phyloP scores from a whole-genome alignment of 495 filamentous ascomycete genomes.

The Aspergillus sparsus region DNA sequence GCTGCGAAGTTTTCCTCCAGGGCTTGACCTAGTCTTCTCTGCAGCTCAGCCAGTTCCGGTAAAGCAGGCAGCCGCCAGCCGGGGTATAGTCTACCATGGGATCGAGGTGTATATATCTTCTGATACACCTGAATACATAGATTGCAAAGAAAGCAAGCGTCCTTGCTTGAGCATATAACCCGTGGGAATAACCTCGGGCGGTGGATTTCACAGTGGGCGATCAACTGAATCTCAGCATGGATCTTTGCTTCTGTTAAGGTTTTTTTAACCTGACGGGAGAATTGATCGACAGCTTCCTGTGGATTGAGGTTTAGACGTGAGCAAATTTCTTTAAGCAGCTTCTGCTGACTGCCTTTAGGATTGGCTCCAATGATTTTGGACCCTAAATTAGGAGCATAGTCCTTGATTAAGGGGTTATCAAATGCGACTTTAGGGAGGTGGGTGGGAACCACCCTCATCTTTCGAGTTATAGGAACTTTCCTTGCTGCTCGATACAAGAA shows the following conservation, averaged over 20 bases:
- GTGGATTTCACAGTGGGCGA: slow-evolving; percentile 40
- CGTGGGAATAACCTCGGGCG: slow-evolving; percentile 14
- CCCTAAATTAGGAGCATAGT: slow-evolving; percentile 11
- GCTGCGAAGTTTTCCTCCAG: slow-evolving; percentile 5
- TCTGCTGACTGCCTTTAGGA: slow-evolving; percentile 16
- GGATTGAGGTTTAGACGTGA: not conserved
- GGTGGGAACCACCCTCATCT: slow-evolving; percentile 15
- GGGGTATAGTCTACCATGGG: slow-evolving; percentile 21
- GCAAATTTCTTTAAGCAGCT: slow-evolving; percentile 19
- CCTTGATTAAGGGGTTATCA: not conserved
- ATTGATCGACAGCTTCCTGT: slow-evolving; percentile 7
- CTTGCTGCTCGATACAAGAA: slow-evolving; percentile 17
- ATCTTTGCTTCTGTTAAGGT: slow-evolving; percentile 23
- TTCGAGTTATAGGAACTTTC: slow-evolving; percentile 13
- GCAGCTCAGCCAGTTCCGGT: slow-evolving; percentile 14
- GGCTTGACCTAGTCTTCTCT: slow-evolving; percentile 11
- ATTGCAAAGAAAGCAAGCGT: slow-evolving; percentile 25
- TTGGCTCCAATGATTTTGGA: slow-evolving; percentile 12
- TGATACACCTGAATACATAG: slow-evolving; percentile 6
- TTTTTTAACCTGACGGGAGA: slow-evolving; percentile 12
- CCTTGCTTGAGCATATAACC: slow-evolving; percentile 24
- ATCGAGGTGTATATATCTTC: slow-evolving; percentile 11
- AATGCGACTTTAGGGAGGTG: slow-evolving; percentile 16
- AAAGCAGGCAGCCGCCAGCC: slow-evolving; percentile 20
- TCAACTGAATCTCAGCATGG: slow-evolving; percentile 45